Conservation (phyloP, 2,329 filamentous ascomycete genomes). For the Penicillium sp. region DNA sequence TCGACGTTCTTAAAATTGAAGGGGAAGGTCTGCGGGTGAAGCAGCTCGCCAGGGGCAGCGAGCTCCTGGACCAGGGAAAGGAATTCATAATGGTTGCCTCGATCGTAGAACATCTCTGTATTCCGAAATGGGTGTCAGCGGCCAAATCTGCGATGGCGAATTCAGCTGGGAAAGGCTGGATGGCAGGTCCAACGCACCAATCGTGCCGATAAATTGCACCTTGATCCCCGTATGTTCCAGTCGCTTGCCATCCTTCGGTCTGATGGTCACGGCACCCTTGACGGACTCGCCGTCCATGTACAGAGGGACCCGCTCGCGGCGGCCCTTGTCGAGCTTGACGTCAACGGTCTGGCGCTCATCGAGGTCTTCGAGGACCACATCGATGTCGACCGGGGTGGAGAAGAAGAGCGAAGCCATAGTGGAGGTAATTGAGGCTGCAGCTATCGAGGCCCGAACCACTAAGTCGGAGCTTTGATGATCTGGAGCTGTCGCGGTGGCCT, state of each 20-base stretch:
- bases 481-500: constrained; percentile 23
- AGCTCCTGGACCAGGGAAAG: constrained; percentile 95
- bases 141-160: not conserved
- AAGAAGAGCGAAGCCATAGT: constrained; percentile 98
- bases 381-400: constrained; percentile 96
- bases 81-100: constrained; percentile 99
- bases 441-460: constrained; percentile 4
- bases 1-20: constrained; percentile 99
- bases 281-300: constrained; percentile 99
- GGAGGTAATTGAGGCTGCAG: constrained; percentile 10
- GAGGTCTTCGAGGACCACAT: constrained; percentile 92
- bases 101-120: constrained; percentile 98
- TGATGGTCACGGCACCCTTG: constrained; percentile 89
- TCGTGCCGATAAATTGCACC: constrained; percentile 98
- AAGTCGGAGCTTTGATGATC: constrained; percentile 18
- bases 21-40: constrained; percentile 96
- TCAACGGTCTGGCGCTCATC: constrained; percentile 95
- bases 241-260: constrained; percentile 96
- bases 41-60: constrained; percentile 92
- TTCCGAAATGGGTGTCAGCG: constrained; percentile 2
- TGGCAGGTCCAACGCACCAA: constrained; percentile 53
- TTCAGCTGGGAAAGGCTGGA: not conserved
- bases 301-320: constrained; percentile 91
- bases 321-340: constrained; percentile 97
- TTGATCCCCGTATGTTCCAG: constrained; percentile 99